Evolutionary conservation across 2,329 filamentous ascomycete species (phyloP).

Genomic region (Bipolaris oryzae): DNA sequence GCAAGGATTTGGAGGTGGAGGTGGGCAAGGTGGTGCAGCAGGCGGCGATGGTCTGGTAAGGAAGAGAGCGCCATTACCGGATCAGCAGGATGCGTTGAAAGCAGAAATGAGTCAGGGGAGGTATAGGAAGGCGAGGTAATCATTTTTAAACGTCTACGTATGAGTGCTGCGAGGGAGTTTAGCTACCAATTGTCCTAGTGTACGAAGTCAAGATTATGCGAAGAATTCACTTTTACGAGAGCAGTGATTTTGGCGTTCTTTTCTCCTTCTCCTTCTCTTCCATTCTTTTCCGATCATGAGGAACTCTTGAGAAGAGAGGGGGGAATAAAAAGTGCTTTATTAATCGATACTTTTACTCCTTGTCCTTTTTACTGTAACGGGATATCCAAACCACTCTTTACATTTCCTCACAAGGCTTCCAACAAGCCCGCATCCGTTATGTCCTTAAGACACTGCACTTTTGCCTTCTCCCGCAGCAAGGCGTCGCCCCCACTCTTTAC

Average conservation of each 20-base stretch:
- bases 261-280: neutral
- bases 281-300: too few relatives aligned
- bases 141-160: neutral
- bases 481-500: constrained; percentile 14
- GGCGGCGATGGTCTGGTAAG: constrained; percentile 34
- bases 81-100: constrained; percentile 80
- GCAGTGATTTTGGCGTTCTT: neutral
- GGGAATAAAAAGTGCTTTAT: neutral
- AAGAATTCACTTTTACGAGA: neutral
- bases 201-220: neutral
- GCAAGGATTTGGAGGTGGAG: constrained; percentile 19
- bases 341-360: neutral
- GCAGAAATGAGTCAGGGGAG: constrained; percentile 71
- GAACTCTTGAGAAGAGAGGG: too few relatives aligned
- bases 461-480: constrained; percentile 19
- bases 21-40: constrained; percentile 36
- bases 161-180: neutral
- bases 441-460: constrained; percentile 26
- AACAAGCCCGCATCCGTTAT: constrained; percentile 30
- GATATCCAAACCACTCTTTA: neutral
- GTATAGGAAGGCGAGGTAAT: constrained; percentile 48
- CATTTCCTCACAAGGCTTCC: constrained; percentile 13
- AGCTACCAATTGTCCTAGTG: neutral
- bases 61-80: constrained; percentile 72
- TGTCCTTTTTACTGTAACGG: too few relatives aligned